Conservation (phyloP, 2,329 filamentous ascomycete species). For the Colletotrichum orchidophilum region DNA sequence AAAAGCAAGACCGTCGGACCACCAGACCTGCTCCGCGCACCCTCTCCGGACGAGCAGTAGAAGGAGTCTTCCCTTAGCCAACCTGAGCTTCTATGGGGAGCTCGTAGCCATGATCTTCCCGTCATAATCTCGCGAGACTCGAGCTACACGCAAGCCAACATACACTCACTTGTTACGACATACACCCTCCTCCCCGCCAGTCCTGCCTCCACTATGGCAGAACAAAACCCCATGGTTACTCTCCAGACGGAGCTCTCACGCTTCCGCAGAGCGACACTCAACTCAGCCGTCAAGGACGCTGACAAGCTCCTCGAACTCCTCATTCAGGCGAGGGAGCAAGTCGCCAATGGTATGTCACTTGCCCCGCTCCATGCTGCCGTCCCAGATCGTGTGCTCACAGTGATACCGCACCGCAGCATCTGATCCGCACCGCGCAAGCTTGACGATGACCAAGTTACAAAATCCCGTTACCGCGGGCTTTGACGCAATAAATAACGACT, state of each 20-base stretch:
- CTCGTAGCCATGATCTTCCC: constrained; percentile 15
- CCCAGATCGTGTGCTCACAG: constrained; percentile 27
- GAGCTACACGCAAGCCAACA: constrained; percentile 15
- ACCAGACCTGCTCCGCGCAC: neutral
- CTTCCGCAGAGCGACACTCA: constrained; percentile 74
- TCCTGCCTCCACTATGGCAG: constrained; percentile 41
- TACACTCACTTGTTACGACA: constrained; percentile 9
- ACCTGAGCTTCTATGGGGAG: neutral
- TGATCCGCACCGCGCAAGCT: constrained; percentile 76
- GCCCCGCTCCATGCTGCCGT: constrained; percentile 10
- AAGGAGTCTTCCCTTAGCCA: neutral
- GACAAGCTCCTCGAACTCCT: constrained; percentile 85
- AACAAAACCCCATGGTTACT: constrained; percentile 57
- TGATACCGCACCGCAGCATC: constrained; percentile 40
- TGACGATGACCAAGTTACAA: constrained; percentile 85
- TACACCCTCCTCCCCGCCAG: neutral
- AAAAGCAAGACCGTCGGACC: neutral
- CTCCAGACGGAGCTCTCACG: constrained; percentile 80
- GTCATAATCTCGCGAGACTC: constrained; percentile 13
- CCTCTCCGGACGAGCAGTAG: neutral
- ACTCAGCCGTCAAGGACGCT: constrained; percentile 79
- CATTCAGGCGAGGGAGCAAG: constrained; percentile 75
- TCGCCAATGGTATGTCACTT: constrained; percentile 70
- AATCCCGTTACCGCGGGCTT: constrained; percentile 85
- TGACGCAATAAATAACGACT: constrained; percentile 79